These are phyloP conservation scores for Ceratobasidium theobromae DNA, from an alignment of 1,284 basidiomycete species.

Conservation along the genomic window DNA sequence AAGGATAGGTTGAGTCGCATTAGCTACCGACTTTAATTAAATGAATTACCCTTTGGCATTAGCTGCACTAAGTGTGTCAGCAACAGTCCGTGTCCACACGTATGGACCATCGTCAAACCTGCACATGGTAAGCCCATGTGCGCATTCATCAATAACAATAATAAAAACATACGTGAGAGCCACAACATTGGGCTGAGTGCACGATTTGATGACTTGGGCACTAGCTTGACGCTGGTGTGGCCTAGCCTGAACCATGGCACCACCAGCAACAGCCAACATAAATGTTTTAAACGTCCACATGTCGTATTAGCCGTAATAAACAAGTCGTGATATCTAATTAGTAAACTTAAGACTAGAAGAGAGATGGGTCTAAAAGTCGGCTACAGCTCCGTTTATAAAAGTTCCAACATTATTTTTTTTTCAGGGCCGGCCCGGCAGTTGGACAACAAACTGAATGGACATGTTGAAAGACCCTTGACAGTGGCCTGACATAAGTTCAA, in stretches of 20 bases:
- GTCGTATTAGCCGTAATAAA: background rate
- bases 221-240: background rate
- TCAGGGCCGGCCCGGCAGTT: background rate
- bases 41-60: constrained; percentile 17
- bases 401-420: background rate
- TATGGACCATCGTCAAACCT: constrained; percentile 33
- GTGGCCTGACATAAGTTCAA: too few relatives aligned
- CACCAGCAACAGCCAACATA: background rate
- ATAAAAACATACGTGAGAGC: constrained; percentile 20
- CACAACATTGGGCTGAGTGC: constrained; percentile 8
- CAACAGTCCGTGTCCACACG: constrained; percentile 3
- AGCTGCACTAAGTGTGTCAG: background rate
- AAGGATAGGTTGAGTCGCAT: background rate
- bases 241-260: constrained; percentile 1
- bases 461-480: too few relatives aligned
- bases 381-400: too few relatives aligned
- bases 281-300: background rate
- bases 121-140: background rate
- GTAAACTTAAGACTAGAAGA: too few relatives aligned
- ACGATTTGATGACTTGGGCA: constrained; percentile 1
- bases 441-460: background rate
- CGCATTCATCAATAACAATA: too few relatives aligned
- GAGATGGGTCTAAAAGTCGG: too few relatives aligned
- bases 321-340: too few relatives aligned
- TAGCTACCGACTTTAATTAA: background rate